A percentile compares a stretch with the other conserved stretches of the same genome.
Conservation (phyloP, 768 basidiomycete species). For the Termitomyces eurrhizus region DNA sequence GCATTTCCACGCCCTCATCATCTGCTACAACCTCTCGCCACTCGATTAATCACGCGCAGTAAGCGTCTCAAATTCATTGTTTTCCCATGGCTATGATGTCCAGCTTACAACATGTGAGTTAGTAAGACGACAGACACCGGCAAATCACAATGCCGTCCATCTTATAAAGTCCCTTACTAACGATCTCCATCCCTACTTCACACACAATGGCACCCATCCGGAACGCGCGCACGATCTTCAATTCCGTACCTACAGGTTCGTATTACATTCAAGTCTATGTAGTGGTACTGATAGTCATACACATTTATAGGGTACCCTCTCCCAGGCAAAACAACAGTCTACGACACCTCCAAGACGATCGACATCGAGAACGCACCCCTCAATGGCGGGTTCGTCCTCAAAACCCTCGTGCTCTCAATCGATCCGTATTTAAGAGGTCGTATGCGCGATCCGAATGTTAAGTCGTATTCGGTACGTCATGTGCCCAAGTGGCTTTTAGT, state of each 20-base stretch:
- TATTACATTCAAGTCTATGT: neutral
- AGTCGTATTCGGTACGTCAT: slow-evolving; percentile 23
- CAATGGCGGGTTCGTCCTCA: slow-evolving; percentile 45
- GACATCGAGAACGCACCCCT: slow-evolving; percentile 43
- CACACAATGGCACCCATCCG: neutral
- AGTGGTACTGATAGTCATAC: neutral
- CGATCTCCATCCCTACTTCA: too few relatives aligned
- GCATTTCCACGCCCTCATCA: too few relatives aligned
- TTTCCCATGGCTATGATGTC: neutral
- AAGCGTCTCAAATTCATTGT: neutral
- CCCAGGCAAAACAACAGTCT: slow-evolving; percentile 41
- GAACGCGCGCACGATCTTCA: slow-evolving; percentile 3
- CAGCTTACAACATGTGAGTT: neutral
- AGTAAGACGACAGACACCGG: neutral
- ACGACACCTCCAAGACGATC: slow-evolving; percentile 42
- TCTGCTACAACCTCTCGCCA: too few relatives aligned
- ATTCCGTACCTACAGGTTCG: slow-evolving; percentile 1
- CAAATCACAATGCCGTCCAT: neutral
- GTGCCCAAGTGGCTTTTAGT: neutral
- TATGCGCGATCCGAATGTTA: slow-evolving; percentile 30
- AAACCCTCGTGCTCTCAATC: slow-evolving; percentile 42
- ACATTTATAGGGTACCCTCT: slow-evolving; percentile 33
- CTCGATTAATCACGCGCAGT: neutral
- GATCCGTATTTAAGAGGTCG: slow-evolving; percentile 38
- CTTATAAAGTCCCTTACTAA: neutral